Evolutionary conservation across 176 grass and related monocot species (phyloP), one percentile per base, ranked within the genome.

Genomic region (Raddia guianensis): DNA sequence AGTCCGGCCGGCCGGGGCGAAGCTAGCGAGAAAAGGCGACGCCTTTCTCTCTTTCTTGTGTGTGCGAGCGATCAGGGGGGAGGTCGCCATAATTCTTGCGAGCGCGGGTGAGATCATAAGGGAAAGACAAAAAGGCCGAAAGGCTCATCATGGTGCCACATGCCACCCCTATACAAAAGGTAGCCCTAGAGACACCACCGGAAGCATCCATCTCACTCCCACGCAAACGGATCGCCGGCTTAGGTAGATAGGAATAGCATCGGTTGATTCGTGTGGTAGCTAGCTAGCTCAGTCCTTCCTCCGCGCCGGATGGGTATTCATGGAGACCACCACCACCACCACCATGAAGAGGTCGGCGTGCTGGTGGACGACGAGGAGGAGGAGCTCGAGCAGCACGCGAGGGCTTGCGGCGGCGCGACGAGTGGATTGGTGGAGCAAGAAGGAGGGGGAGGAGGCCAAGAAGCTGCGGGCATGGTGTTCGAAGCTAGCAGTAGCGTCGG

Each of bases 111-210:
- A 91, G 87, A 95, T 88, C 85, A 89, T 86, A 81, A 87, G 90
- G 59, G 77, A 87, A 92, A 90, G 87, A 90, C 90, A 96, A 87
- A 95, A 95, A 87, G 83, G 82, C 83, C 93, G 86, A 90, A 89
- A 94, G 87, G 74, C 57, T 44, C 73, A 94, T 94, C 92, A 87
- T 91, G 70, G 33, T 85, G 87, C 77, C 88, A 94, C 75, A 94
- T 90, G 89, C 83, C 83, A 80, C 65, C 66, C 84, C 87, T 73
- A 88, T 96, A 86, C 78, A 92, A 90, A 89, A 82, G 82, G 56
- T 84, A 86, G 79, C 78, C 88, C 88, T 86, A 86, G 83, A 90
- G 51, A 82, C 10, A 27, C 73, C 88, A 56, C 67, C 61, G 68
- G 83, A 86, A 86, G 68, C 87, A 81, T 81, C 74, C 63, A 68